Evolutionary conservation across 208 protist species (phyloP).

Genomic region (Sergeia podlipaevii): DNA sequence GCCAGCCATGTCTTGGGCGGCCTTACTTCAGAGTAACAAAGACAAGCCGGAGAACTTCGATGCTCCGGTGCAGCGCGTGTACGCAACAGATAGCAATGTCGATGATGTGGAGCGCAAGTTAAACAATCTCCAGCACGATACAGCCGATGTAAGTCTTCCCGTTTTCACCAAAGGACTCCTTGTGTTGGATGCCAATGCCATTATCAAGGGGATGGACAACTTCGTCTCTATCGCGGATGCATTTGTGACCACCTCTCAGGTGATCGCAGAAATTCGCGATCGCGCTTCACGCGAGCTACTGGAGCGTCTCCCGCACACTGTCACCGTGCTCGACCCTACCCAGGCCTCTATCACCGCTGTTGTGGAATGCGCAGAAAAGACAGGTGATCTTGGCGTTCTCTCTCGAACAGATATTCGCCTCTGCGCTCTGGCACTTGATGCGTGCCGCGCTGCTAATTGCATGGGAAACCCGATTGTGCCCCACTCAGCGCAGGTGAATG

Average conservation of each 20-base stretch:
- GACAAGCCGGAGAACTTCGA: slow-evolving; percentile 28
- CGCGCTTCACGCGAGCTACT: slow-evolving; percentile 60
- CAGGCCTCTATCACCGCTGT: slow-evolving; percentile 51
- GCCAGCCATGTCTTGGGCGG: slow-evolving; percentile 68
- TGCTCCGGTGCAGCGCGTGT: slow-evolving; percentile 24
- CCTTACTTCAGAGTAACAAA: slow-evolving; percentile 41
- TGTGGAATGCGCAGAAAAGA: slow-evolving; percentile 70
- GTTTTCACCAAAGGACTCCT: slow-evolving; percentile 64
- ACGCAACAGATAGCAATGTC: slow-evolving; percentile 19
- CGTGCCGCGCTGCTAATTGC: slow-evolving; percentile 40
- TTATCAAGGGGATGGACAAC: slow-evolving; percentile 86
- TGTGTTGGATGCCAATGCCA: slow-evolving; percentile 83
- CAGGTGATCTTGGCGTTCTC: slow-evolving; percentile 88
- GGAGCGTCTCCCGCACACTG: slow-evolving; percentile 48
- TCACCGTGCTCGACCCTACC: slow-evolving; percentile 73
- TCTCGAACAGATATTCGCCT: slow-evolving; percentile 90
- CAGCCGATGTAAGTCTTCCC: slow-evolving; percentile 36
- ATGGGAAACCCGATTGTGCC: slow-evolving; percentile 55
- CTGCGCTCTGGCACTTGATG: slow-evolving; percentile 81
- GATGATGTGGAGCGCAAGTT: slow-evolving; percentile 19
- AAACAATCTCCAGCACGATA: slow-evolving; percentile 24
- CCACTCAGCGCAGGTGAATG: slow-evolving; percentile 49
- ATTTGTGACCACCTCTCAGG: slow-evolving; percentile 82
- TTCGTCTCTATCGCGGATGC: slow-evolving; percentile 59
- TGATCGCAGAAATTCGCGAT: slow-evolving; percentile 83